Evolutionary conservation across 257 asterid genomes (phyloP).

Genomic region (Solanum piurae): DNA sequence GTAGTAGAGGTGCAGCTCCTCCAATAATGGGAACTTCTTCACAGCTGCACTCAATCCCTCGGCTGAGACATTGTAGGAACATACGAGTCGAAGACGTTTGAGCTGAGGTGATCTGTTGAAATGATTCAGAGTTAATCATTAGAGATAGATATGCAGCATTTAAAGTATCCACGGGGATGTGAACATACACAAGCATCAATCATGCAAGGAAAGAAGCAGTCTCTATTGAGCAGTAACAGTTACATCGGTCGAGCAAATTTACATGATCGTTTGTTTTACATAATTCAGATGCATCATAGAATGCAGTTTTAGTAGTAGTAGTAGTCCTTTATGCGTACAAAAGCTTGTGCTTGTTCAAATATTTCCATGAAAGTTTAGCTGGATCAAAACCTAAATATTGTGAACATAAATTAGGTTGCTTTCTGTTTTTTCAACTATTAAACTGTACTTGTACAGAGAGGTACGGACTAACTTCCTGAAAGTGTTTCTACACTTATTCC

Average conservation of each 20-base stretch:
- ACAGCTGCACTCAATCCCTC: conserved; percentile 16
- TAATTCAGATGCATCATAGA: not conserved
- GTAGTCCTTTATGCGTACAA: not conserved
- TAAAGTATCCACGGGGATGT: not conserved
- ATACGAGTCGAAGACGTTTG: conserved; percentile 20
- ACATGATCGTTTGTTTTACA: not conserved
- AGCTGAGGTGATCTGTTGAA: conserved; percentile 29
- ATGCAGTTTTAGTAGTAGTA: not conserved
- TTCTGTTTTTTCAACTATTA: not conserved
- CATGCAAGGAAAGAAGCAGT: not conserved
- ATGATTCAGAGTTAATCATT: not conserved
- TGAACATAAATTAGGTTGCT: not conserved
- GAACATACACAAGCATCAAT: not conserved
- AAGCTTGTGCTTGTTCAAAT: not conserved
- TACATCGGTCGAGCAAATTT: not conserved
- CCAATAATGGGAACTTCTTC: conserved; percentile 22
- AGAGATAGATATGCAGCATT: not conserved
- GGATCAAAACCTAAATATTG: not conserved
- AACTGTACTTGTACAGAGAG: not conserved
- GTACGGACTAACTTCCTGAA: not conserved
- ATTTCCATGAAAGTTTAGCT: not conserved
- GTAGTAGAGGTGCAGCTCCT: conserved; percentile 33
- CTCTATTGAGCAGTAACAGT: not conserved
- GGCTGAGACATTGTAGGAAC: conserved; percentile 2
- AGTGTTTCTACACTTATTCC: not conserved